A percentile compares a stretch with the other conserved stretches of the same genome.
Conservation (phyloP, 495 filamentous ascomycete species). For the Mytilinidion resinicola region DNA sequence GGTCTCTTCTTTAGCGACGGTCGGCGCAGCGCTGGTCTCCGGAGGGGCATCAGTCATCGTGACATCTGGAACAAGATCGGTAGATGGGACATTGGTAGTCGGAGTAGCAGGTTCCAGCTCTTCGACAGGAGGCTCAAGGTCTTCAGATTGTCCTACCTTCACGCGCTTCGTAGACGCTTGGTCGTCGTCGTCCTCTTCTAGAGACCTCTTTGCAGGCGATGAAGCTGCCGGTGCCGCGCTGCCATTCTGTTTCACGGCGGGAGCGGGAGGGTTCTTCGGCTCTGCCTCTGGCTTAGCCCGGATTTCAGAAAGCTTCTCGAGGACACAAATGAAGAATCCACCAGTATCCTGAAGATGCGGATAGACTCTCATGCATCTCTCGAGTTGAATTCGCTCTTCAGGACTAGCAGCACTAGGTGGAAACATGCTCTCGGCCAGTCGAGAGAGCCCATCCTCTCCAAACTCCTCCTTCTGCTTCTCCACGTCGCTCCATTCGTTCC, state of each 20-base stretch:
- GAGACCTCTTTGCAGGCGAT: conserved; percentile 39
- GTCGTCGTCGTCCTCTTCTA: conserved; percentile 40
- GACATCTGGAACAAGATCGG: neutral
- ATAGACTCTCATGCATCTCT: conserved; percentile 88
- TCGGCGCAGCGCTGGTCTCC: conserved; percentile 42
- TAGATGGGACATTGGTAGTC: neutral
- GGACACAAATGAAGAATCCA: conserved; percentile 91
- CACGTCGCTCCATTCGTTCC: conserved; percentile 73
- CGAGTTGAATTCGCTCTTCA: conserved; percentile 61
- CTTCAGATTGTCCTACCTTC: conserved; percentile 1
- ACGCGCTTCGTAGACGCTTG: conserved; percentile 40
- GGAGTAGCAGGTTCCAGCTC: neutral
- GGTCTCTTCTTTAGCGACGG: conserved; percentile 32
- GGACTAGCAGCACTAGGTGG: conserved; percentile 44
- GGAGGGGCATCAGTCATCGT: too few species aligned
- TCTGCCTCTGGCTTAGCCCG: conserved; percentile 70
- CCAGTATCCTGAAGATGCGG: conserved; percentile 93
- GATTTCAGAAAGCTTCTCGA: conserved; percentile 88
- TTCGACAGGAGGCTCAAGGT: neutral
- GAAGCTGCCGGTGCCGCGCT: neutral
- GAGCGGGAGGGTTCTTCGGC: conserved; percentile 29
- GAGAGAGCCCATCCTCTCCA: conserved; percentile 9
- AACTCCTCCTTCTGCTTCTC: conserved; percentile 36
- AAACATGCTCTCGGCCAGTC: conserved; percentile 73
- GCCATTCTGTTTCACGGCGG: neutral